Percentiles rank a stretch among this genome's conserved stretches.
These are phyloP conservation scores for Conringia planisiliqua DNA, from an alignment of 345 rosid species.

Conservation along the genomic window DNA sequence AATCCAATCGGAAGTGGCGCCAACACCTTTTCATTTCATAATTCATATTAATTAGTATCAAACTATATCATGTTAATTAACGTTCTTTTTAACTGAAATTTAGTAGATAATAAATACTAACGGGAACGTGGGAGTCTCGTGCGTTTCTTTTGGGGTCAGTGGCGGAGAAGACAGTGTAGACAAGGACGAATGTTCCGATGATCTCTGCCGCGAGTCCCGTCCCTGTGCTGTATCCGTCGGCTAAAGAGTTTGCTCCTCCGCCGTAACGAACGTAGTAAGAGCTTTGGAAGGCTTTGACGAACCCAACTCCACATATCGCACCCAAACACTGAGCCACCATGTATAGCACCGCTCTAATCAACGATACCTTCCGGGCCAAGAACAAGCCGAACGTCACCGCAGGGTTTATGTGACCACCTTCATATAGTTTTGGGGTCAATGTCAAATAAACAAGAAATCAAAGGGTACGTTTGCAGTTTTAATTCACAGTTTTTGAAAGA, in stretches of 20 bases:
- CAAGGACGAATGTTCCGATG: slow-evolving; percentile 77
- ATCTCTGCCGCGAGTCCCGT: slow-evolving; percentile 77
- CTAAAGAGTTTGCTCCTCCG: slow-evolving; percentile 63
- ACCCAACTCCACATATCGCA: slow-evolving; percentile 76
- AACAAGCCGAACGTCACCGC: slow-evolving; percentile 82
- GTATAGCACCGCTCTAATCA: slow-evolving; percentile 59
- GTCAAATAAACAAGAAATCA: not conserved
- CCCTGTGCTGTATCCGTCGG: slow-evolving; percentile 49
- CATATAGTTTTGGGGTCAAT: not conserved
- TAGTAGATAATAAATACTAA: slow-evolving; percentile 32
- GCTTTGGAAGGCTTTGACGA: slow-evolving; percentile 71
- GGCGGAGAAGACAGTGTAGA: slow-evolving; percentile 90
- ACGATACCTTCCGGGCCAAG: slow-evolving; percentile 72
- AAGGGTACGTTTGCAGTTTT: not conserved
- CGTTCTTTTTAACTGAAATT: not conserved
- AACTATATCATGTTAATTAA: not conserved
- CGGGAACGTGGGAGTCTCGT: slow-evolving; percentile 86
- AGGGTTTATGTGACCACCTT: slow-evolving; percentile 85
- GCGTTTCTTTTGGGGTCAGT: slow-evolving; percentile 82
- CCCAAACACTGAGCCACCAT: slow-evolving; percentile 78
- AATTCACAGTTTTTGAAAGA: not conserved
- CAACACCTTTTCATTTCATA: slow-evolving; percentile 40
- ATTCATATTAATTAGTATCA: not conserved
- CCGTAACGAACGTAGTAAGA: slow-evolving; percentile 47
- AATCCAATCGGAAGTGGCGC: slow-evolving; percentile 69